These are phyloP conservation scores for Eucalyptus camaldulensis DNA, from an alignment of 345 rosid genomes.

Conservation along the genomic window DNA sequence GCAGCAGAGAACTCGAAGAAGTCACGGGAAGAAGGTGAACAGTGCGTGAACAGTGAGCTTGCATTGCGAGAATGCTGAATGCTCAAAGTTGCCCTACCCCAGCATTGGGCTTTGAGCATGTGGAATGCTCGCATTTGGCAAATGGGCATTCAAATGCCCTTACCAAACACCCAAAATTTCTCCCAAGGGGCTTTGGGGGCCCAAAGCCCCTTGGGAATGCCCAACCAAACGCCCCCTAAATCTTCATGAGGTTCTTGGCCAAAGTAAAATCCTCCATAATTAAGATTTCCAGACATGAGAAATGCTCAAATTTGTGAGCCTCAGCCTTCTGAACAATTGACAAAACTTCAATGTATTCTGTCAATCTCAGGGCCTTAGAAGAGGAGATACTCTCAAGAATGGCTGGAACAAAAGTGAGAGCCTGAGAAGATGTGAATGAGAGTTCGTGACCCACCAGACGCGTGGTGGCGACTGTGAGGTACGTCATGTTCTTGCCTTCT, in stretches of 20 bases:
- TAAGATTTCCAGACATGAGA: neutral
- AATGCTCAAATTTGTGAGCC: neutral
- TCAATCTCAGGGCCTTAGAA: neutral
- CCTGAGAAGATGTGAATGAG: conserved; percentile 14
- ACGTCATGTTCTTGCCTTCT: neutral
- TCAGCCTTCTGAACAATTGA: neutral
- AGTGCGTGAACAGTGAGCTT: too few relatives aligned
- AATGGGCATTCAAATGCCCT: too few relatives aligned
- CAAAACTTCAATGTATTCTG: neutral
- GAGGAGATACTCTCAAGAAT: conserved; percentile 1
- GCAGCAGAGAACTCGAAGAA: too few relatives aligned
- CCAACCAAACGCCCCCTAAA: too few relatives aligned
- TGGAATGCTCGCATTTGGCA: too few relatives aligned
- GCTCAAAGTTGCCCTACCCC: too few relatives aligned
- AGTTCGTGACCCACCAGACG: conserved; percentile 13
- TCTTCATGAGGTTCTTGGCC: neutral
- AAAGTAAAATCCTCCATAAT: neutral
- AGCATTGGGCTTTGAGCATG: too few relatives aligned
- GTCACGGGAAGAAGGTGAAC: too few relatives aligned
- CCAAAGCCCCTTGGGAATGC: too few relatives aligned
- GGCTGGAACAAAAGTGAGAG: conserved; percentile 4
- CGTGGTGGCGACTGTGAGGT: conserved; percentile 1
- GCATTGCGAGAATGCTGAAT: too few relatives aligned
- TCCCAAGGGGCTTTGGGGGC: too few relatives aligned
- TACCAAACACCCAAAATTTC: too few relatives aligned